Percentiles rank a stretch among this genome's conserved stretches.
phyloP scores from a whole-genome alignment of 768 basidiomycete species.

The Suillus clintonianus region DNA sequence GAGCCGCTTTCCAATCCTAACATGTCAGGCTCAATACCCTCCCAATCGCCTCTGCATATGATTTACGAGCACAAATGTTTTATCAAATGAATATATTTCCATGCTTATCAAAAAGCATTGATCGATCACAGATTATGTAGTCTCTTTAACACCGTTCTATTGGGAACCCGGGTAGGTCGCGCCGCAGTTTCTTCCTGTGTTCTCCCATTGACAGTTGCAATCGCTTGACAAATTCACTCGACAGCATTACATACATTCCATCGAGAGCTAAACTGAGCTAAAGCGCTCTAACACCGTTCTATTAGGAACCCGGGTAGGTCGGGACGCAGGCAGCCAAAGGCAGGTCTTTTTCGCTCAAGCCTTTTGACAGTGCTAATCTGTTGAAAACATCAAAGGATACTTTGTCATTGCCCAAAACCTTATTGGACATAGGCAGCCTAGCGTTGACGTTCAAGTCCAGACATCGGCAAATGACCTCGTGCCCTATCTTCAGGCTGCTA shows the following conservation, averaged over 20 bases:
- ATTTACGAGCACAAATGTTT: not conserved
- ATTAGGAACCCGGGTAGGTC: too few species aligned
- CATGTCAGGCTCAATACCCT: not conserved
- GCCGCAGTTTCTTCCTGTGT: not conserved
- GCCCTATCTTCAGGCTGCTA: not conserved
- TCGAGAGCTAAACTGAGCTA: too few species aligned
- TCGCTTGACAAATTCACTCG: not conserved
- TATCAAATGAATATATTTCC: not conserved
- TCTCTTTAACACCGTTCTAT: not conserved
- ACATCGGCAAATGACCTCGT: not conserved
- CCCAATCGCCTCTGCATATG: not conserved
- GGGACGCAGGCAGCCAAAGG: constrained; percentile 20
- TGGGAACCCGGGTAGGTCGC: not conserved
- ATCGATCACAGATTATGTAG: not conserved
- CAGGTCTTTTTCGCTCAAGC: not conserved
- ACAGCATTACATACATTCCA: not conserved
- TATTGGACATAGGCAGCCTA: constrained; percentile 17
- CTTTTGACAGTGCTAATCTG: not conserved
- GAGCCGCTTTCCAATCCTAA: not conserved
- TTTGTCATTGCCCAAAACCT: constrained; percentile 23
- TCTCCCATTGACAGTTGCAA: not conserved
- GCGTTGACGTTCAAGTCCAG: not conserved
- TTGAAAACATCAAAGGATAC: constrained; percentile 14
- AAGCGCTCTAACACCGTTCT: too few species aligned
- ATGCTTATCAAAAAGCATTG: not conserved